Evolutionary conservation across 2,329 filamentous ascomycete genomes (phyloP), one percentile per base, ranked within the genome.

Genomic region (Penicillium sp.): DNA sequence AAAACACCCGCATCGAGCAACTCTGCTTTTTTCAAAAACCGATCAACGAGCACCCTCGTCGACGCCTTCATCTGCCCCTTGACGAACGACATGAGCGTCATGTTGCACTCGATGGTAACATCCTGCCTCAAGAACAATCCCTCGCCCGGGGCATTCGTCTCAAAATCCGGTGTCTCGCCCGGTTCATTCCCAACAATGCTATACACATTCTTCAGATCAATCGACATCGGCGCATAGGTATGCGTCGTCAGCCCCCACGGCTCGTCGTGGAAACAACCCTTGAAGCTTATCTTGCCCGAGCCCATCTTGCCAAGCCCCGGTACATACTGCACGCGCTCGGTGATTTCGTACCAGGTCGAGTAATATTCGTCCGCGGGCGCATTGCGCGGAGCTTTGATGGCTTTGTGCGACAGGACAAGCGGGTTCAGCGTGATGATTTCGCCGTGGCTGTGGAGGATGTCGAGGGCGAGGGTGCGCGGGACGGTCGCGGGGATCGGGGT

Each of bases 361-460:
- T 86, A 81, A 63, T 83, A 86, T 79, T 96, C 92, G 68, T 95
- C 91, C 17, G 86, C 79, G 0, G 86, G 81, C 13, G 90, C 88
- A 71, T 88, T 85, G 26, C 83, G 71, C 0, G 92, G 91, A 2
- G 91, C 84, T 51, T 85, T 83, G 76, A 91, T 91, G 35, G 83
- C 83, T 67, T 88, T 85, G 61, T 91, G 86, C 64, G 90, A 88
- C 65, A 90, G 87, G 59, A 96, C 90, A 52, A 96, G 83, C 1
- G 92, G 92, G 76, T 96, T 96, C 61, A 96, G 82, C 73, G 94
- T 90, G 71, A 96, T 96, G 89, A 97, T 96, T 69, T 88, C 88
- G 54, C 84, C 76, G 78, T 96, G 92, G 75, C 90, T 85, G 75
- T 92, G 91, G 35, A 96, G 87, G 67, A 91, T 91, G 58, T 86